Base-by-base conservation (phyloP, 768 basidiomycete genomes). In the Trametes gibbosa region DNA sequence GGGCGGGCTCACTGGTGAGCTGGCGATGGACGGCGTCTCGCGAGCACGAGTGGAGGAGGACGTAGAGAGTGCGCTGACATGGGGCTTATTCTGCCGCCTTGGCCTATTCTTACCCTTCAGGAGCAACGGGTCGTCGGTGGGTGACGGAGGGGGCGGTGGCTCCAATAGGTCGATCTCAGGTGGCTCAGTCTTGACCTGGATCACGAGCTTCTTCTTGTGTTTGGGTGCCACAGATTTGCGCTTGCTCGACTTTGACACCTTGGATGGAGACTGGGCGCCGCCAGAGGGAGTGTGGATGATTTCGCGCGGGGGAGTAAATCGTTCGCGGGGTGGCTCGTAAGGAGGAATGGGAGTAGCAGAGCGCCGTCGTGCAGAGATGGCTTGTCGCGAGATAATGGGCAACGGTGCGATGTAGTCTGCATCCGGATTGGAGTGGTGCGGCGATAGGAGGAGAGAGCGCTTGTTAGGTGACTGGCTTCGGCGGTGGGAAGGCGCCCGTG, bases 101-200 rank as follows among this genome's bases (percentile, higher is more conserved):
- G 75, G 74, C 3, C 78, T 83, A 45, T 77, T 79, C 13, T 41
- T 13, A 6, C 61, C 61, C 19, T 62, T 62, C 27, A 92, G 76
- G 2, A 92, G 73, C 0, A 92, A 70, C 0, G 90, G 90, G 65
- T 92, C 90, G 37, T 92, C 90, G 0, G 82, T 82, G 2, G 90
- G 90, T 53, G 87, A 89, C 0, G 87, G 77, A 0, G 90, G 90
- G 8, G 86, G 84, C 65, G 84, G 77, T 4, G 85, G 84, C 14
- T 68, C 76, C 48, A 69, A 77, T 27, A 87, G 71, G 65, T 89
- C 82, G 62, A 89, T 75, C 17, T 82, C 81, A 0, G 88, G 88
- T 4, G 81, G 79, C 65, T 91, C 89, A 56, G 75, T 81, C 78
- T 91, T 92, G 58, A 73, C 68, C 39, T 64, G 61, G 56, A 74